Conservation (phyloP, 345 rosid species). For the Melastoma malabathricum region DNA sequence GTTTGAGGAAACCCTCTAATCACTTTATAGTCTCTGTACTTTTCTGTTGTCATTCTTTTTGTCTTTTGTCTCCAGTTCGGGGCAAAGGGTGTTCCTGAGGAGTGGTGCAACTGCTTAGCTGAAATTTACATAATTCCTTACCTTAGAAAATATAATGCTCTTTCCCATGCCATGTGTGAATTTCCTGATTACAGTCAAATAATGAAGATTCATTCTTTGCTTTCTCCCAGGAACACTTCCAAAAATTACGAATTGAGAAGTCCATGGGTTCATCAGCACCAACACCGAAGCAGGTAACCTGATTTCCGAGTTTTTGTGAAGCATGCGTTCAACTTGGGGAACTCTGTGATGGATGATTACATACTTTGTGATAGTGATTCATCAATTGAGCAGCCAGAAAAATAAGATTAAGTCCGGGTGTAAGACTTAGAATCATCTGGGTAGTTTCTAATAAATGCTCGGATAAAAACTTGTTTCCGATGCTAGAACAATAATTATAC, state of each 20-base stretch:
- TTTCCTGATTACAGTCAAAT: too few relatives aligned
- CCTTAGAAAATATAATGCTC: too few relatives aligned
- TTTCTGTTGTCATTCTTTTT: too few relatives aligned
- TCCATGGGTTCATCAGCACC: slow-evolving; percentile 76
- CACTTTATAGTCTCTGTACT: too few relatives aligned
- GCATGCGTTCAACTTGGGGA: neutral
- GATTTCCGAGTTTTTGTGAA: neutral
- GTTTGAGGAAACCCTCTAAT: too few relatives aligned
- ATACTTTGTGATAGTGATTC: neutral
- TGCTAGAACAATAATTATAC: neutral
- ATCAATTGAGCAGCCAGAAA: neutral
- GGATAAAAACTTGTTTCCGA: neutral
- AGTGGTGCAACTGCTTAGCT: too few relatives aligned
- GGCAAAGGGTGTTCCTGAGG: too few relatives aligned
- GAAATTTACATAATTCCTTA: too few relatives aligned
- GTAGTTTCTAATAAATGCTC: neutral
- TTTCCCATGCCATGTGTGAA: too few relatives aligned
- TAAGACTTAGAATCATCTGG: neutral
- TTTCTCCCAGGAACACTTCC: slow-evolving; percentile 65
- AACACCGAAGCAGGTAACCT: slow-evolving; percentile 68
- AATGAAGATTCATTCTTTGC: neutral
- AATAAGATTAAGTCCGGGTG: neutral
- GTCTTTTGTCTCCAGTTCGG: too few relatives aligned
- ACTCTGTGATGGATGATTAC: too few relatives aligned
- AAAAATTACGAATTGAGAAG: slow-evolving; percentile 65